A percentile compares a stretch with the other conserved stretches of the same genome.
Evolutionary conservation across 441 rosid genomes (phyloP).

Genomic region (Syzygium syzygioides): DNA sequence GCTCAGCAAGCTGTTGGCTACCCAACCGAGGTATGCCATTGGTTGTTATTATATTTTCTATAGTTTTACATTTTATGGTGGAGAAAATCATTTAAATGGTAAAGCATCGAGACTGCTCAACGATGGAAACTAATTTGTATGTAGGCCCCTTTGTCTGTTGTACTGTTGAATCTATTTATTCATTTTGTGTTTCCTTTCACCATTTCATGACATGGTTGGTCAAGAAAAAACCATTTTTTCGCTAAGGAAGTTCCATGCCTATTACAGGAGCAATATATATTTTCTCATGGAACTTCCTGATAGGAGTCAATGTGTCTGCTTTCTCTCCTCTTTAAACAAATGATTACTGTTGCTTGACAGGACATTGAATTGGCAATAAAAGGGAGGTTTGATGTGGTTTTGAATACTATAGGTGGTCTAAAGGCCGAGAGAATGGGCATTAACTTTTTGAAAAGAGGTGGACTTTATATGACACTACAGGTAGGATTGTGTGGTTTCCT

Average conservation of each 20-base stretch:
- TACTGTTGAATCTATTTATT: neutral
- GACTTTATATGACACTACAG: conserved; percentile 95
- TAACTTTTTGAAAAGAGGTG: conserved; percentile 73
- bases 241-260: neutral
- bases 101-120: neutral
- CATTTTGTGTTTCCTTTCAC: neutral
- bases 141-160: neutral
- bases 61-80: neutral
- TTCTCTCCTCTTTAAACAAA: neutral
- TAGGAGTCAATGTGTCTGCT: neutral
- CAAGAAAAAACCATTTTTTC: neutral
- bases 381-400: conserved; percentile 82
- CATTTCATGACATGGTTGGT: neutral
- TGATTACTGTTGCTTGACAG: conserved; percentile 25
- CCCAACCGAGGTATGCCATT: conserved; percentile 49
- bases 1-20: conserved; percentile 90
- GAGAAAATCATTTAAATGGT: neutral
- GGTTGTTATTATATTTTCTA: neutral
- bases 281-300: neutral
- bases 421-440: conserved; percentile 79
- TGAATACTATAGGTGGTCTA: conserved; percentile 86
- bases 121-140: neutral
- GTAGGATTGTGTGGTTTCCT: conserved; percentile 22
- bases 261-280: neutral
- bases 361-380: conserved; percentile 73